A percentile compares a stretch with the other conserved stretches of the same genome.
Conservation (phyloP, 805 yeast species). For the Ogataea haglerorum region DNA sequence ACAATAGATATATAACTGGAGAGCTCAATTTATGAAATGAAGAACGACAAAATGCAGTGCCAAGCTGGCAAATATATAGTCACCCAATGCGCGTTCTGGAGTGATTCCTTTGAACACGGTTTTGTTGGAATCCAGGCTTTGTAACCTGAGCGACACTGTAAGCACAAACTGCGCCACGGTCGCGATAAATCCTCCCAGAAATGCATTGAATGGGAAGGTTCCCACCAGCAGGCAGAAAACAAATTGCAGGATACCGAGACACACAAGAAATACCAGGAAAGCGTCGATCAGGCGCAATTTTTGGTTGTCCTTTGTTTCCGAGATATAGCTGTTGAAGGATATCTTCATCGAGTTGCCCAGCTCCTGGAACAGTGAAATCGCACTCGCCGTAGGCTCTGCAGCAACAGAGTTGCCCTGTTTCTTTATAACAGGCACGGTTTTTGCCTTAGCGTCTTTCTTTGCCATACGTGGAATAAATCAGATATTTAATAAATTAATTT, state of each 20-base stretch:
- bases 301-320: conserved; percentile 31
- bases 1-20: conserved; percentile 3
- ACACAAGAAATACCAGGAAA: conserved; percentile 71
- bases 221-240: conserved; percentile 74
- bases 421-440: conserved; percentile 2
- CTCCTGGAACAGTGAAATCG: conserved; percentile 27
- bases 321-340: conserved; percentile 33
- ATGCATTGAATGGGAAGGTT: conserved; percentile 95
- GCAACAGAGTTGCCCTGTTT: conserved; percentile 5
- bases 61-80: conserved; percentile 82
- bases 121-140: conserved; percentile 38
- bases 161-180: conserved; percentile 96
- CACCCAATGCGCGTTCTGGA: conserved; percentile 71
- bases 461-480: conserved; percentile 30
- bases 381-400: conserved; percentile 7
- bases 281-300: conserved; percentile 68
- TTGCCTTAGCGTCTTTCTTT: conserved; percentile 35
- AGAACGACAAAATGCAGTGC: conserved; percentile 82
- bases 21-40: conserved; percentile 77
- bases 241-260: conserved; percentile 75
- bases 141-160: conserved; percentile 78
- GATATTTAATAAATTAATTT: not conserved
- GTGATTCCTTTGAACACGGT: conserved; percentile 24
- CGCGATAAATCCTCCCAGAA: conserved; percentile 84
- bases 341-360: conserved; percentile 30